Evolutionary conservation across 176 grass and related monocot species (phyloP).

Genomic region (Ensete ventricosum): DNA sequence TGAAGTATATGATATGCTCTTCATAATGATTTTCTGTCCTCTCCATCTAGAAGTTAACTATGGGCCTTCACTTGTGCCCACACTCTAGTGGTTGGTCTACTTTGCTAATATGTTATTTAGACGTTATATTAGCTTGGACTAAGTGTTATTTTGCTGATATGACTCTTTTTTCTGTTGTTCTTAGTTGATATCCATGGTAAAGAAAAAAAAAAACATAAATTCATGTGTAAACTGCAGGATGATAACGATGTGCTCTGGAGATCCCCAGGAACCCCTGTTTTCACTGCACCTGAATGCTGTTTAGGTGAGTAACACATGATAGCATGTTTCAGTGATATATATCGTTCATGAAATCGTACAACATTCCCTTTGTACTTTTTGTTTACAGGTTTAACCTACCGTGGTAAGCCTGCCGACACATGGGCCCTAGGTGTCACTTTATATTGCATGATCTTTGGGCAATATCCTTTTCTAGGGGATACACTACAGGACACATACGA

Average conservation of each 20-base stretch:
- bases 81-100: too few relatives aligned
- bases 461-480: constrained; percentile 85
- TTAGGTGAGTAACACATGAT: constrained; percentile 34
- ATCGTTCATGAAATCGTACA: background rate
- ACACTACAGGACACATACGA: constrained; percentile 69
- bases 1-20: too few relatives aligned
- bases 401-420: constrained; percentile 56
- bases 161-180: background rate
- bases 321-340: background rate
- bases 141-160: too few relatives aligned
- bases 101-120: too few relatives aligned
- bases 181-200: too few relatives aligned
- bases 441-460: constrained; percentile 70
- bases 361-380: background rate
- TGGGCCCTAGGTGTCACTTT: constrained; percentile 85
- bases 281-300: constrained; percentile 87
- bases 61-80: too few relatives aligned
- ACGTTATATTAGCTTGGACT: too few relatives aligned
- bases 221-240: constrained; percentile 36
- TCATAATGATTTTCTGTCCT: too few relatives aligned
- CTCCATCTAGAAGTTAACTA: too few relatives aligned
- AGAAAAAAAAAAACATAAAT: background rate
- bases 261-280: constrained; percentile 85
- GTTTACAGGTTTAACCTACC: constrained; percentile 52
- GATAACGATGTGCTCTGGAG: constrained; percentile 73